Evolutionary conservation across 2,329 filamentous ascomycete genomes (phyloP).

Genomic region (Ploettnerulaceae sp.): DNA sequence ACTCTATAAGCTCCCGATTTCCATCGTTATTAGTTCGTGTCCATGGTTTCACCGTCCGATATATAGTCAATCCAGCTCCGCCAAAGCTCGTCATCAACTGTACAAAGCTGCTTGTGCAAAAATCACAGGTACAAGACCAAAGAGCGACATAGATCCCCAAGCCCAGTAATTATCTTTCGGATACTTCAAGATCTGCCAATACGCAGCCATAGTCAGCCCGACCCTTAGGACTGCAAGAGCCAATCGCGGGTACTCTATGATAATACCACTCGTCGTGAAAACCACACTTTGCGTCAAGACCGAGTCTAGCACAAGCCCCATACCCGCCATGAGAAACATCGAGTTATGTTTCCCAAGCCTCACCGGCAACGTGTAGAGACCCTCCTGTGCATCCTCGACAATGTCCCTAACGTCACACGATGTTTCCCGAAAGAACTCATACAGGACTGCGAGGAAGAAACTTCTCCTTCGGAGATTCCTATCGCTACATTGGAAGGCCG

Average conservation of each 20-base stretch:
- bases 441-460: background rate
- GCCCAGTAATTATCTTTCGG: background rate
- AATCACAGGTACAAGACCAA: background rate
- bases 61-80: no score
- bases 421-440: conserved; percentile 1
- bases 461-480: background rate
- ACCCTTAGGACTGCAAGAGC: background rate
- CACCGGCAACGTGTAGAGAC: background rate
- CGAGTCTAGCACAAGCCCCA: background rate
- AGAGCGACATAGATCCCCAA: background rate
- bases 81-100: background rate
- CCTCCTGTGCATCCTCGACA: background rate
- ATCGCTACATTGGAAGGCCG: background rate
- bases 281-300: background rate
- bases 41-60: no score
- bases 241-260: background rate
- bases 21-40: no score
- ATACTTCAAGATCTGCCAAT: background rate
- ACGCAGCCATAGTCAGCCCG: background rate
- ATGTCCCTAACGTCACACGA: conserved; percentile 1
- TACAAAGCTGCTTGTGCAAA: background rate
- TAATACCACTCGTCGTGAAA: background rate
- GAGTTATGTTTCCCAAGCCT: background rate
- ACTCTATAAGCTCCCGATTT: no score
- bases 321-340: background rate